phyloP scores from a whole-genome alignment of 768 basidiomycete genomes.

The Boletus fagicola region DNA sequence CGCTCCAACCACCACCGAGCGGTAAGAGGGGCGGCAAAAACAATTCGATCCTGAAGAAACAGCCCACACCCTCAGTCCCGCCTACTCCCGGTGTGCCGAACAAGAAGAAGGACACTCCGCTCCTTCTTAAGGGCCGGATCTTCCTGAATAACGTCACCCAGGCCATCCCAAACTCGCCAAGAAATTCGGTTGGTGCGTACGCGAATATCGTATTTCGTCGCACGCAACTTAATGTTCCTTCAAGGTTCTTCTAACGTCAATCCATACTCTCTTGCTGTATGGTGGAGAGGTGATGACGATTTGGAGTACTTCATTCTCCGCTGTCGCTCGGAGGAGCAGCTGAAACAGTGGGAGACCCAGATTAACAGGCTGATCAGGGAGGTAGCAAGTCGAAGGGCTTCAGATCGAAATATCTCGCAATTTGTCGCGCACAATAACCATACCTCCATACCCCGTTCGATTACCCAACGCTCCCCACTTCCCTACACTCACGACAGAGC shows the following conservation, averaged over 20 bases:
- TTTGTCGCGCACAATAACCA: slow-evolving; percentile 43
- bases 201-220: slow-evolving; percentile 3
- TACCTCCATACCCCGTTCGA: slow-evolving; percentile 39
- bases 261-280: slow-evolving; percentile 81
- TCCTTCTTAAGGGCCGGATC: slow-evolving; percentile 93
- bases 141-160: slow-evolving; percentile 95
- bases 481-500: slow-evolving; percentile 38
- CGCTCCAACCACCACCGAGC: slow-evolving; percentile 53
- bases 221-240: slow-evolving; percentile 1
- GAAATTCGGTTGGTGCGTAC: slow-evolving; percentile 58
- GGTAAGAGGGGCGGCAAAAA: slow-evolving; percentile 76
- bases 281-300: slow-evolving; percentile 94
- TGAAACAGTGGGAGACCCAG: slow-evolving; percentile 87
- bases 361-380: slow-evolving; percentile 86
- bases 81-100: slow-evolving; percentile 53
- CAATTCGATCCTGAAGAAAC: slow-evolving; percentile 88
- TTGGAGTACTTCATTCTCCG: slow-evolving; percentile 93
- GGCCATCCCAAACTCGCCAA: slow-evolving; percentile 60
- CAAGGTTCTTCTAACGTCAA: slow-evolving; percentile 50
- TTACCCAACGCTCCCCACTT: slow-evolving; percentile 35
- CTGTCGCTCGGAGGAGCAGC: slow-evolving; percentile 88
- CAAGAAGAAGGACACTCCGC: slow-evolving; percentile 74
- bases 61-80: slow-evolving; percentile 45
- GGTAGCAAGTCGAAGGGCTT: slow-evolving; percentile 64
- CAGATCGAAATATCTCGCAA: slow-evolving; percentile 60